Evolutionary conservation across 768 basidiomycete species (phyloP).

Genomic region (Xerocomellus intermedius): DNA sequence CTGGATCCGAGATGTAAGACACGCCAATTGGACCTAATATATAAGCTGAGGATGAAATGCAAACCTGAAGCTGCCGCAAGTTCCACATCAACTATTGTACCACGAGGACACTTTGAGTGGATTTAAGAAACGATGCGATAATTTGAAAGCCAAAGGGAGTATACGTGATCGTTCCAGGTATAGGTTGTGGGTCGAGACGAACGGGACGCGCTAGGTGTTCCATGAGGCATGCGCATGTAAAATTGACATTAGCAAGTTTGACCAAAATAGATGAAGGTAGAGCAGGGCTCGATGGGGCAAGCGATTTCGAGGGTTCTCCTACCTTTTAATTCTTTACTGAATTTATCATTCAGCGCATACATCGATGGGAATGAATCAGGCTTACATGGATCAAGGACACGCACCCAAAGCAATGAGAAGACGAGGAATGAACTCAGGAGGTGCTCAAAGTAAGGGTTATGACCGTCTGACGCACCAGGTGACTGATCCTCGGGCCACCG

Average conservation of each 20-base stretch:
- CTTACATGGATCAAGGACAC: neutral
- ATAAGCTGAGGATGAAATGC: neutral
- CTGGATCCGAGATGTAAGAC: constrained; percentile 16
- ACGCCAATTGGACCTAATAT: neutral
- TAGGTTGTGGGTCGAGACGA: constrained; percentile 1
- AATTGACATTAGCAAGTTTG: neutral
- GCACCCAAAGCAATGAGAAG: neutral
- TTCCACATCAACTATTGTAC: neutral
- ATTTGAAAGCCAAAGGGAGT: neutral
- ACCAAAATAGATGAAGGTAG: neutral
- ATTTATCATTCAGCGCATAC: neutral
- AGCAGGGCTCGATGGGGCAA: neutral
- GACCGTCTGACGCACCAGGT: neutral
- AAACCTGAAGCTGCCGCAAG: constrained; percentile 1
- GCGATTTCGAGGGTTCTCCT: neutral
- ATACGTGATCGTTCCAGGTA: neutral
- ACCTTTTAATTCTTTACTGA: neutral
- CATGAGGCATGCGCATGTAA: constrained; percentile 14
- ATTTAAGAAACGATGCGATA: neutral
- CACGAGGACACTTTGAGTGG: neutral
- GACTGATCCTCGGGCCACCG: constrained; percentile 15
- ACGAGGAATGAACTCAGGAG: neutral
- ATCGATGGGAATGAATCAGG: neutral
- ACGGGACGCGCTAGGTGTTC: neutral
- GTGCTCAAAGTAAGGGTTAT: neutral